Percentiles rank a stretch among this genome's conserved stretches.
phyloP scores from a whole-genome alignment of 306 rosid genomes.

The Quercus bicolor region DNA sequence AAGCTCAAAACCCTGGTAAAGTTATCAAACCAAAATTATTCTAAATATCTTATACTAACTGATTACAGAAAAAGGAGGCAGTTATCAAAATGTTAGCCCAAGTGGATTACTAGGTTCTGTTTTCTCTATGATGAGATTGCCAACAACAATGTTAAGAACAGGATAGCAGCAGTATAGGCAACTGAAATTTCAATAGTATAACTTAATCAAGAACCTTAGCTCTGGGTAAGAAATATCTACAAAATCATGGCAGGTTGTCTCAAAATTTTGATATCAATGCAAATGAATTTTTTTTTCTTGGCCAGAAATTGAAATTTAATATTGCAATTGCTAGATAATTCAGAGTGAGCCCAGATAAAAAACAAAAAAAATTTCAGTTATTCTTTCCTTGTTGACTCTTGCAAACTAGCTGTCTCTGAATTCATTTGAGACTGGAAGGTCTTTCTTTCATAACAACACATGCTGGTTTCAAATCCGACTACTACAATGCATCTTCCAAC shows the following conservation, averaged over 20 bases:
- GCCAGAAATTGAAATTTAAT: neutral
- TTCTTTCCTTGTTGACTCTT: neutral
- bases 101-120: neutral
- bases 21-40: neutral
- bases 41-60: neutral
- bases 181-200: neutral
- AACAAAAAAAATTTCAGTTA: neutral
- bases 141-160: neutral
- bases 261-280: too few relatives aligned
- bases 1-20: slow-evolving; percentile 9
- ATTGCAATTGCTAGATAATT: neutral
- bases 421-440: neutral
- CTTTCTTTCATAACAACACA: neutral
- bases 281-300: too few relatives aligned
- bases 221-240: neutral
- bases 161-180: neutral
- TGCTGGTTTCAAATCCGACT: neutral
- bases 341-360: neutral
- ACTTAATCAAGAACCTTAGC: neutral
- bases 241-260: neutral
- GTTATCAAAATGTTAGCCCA: neutral
- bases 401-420: neutral
- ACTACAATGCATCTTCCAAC: neutral
- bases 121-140: neutral
- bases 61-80: slow-evolving; percentile 7